Conservation (phyloP, 306 rosid species). For the Leucaena leucocephala region DNA sequence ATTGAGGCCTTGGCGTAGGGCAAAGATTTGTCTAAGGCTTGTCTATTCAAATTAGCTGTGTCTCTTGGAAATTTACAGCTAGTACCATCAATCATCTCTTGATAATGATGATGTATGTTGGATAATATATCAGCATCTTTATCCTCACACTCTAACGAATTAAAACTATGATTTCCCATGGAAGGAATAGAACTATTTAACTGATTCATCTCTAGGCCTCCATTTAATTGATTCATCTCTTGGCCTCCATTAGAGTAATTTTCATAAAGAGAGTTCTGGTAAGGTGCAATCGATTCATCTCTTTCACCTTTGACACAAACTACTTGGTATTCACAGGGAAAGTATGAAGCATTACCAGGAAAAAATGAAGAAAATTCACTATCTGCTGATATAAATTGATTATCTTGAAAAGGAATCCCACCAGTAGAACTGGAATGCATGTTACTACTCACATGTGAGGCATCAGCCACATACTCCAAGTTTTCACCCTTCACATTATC, state of each 20-base stretch:
- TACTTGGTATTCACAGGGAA: constrained; percentile 41
- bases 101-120: constrained; percentile 37
- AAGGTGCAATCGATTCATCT: constrained; percentile 46
- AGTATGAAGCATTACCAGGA: constrained; percentile 50
- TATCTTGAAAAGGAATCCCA: constrained; percentile 41
- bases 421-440: constrained; percentile 50
- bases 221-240: constrained; percentile 43
- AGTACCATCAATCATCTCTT: constrained; percentile 42
- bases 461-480: constrained; percentile 54
- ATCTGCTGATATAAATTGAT: constrained; percentile 44
- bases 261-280: constrained; percentile 40
- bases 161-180: constrained; percentile 42
- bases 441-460: constrained; percentile 59
- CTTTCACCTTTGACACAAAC: constrained; percentile 50
- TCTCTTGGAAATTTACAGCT: constrained; percentile 35
- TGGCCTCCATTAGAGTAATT: constrained; percentile 33
- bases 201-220: background rate
- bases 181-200: constrained; percentile 44
- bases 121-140: constrained; percentile 35
- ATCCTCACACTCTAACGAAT: constrained; percentile 30
- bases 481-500: constrained; percentile 49
- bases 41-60: constrained; percentile 41
- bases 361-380: constrained; percentile 52
- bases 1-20: constrained; percentile 43
- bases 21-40: constrained; percentile 43